A percentile compares a stretch with the other conserved stretches of the same genome.
Conservation (phyloP, 768 basidiomycete genomes). For the Lactarius hatsudake region DNA sequence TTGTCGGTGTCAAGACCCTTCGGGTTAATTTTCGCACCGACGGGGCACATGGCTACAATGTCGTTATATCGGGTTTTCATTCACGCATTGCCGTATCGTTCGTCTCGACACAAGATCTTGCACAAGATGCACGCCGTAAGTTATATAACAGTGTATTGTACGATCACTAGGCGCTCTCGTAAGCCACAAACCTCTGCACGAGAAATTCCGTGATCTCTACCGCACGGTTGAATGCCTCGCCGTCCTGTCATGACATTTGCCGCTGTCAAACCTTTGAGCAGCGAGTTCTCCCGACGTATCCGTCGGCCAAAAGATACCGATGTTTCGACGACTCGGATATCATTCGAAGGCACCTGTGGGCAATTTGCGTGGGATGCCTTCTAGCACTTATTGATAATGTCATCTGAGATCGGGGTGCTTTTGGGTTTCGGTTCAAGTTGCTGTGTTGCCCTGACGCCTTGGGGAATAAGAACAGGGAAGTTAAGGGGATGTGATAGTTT, state of each 20-base stretch:
- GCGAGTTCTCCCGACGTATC: conserved; percentile 57
- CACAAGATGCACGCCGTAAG: not conserved
- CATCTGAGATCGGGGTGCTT: conserved; percentile 38
- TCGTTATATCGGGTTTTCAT: not conserved
- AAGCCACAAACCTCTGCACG: conserved; percentile 31
- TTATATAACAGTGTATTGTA: not conserved
- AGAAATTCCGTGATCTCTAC: conserved; percentile 62
- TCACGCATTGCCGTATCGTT: not conserved
- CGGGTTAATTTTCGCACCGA: not conserved
- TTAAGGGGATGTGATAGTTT: conserved; percentile 42
- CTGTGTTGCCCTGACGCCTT: conserved; percentile 44
- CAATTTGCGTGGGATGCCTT: conserved; percentile 54
- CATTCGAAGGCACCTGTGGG: conserved; percentile 59
- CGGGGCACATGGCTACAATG: not conserved
- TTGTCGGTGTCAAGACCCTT: no score
- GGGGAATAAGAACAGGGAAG: conserved; percentile 50
- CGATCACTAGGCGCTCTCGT: conserved; percentile 7
- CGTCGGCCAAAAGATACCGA: conserved; percentile 59
- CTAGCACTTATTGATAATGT: conserved; percentile 52
- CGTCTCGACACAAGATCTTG: not conserved
- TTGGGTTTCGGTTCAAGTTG: conserved; percentile 45
- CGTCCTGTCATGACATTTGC: conserved; percentile 50
- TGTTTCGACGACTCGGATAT: conserved; percentile 64
- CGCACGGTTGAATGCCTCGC: conserved; percentile 71
- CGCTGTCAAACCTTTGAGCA: conserved; percentile 49